A percentile compares a stretch with the other conserved stretches of the same genome.
These are phyloP conservation scores for Protomyces inundatus DNA, from an alignment of 1,139 yeast species.

Conservation along the genomic window DNA sequence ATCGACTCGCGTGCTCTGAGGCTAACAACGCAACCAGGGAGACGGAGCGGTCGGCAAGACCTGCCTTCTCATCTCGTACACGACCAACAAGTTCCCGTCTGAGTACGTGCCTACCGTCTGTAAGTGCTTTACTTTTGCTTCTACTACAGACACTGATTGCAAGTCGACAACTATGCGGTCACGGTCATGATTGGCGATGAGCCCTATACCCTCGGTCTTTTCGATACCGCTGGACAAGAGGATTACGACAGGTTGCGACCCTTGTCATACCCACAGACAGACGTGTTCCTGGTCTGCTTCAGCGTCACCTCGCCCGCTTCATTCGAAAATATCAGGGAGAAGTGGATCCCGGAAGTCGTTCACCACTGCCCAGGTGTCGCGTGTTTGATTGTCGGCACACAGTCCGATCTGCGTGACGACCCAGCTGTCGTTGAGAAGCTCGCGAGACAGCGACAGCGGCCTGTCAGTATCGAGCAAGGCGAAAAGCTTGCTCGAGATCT, in stretches of 20 bases:
- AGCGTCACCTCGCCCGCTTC: constrained; percentile 94
- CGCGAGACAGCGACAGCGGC: constrained; percentile 82
- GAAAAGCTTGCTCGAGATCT: constrained; percentile 88
- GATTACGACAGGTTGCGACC: constrained; percentile 97
- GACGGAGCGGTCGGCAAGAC: constrained; percentile 98
- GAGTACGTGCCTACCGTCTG: constrained; percentile 80
- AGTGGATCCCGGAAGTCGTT: constrained; percentile 97
- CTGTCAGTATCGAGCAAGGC: constrained; percentile 82
- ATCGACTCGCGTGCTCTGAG: too few relatives aligned
- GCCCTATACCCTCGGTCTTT: constrained; percentile 90
- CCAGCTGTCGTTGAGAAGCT: constrained; percentile 83
- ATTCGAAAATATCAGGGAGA: constrained; percentile 95
- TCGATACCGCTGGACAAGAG: constrained; percentile 98
- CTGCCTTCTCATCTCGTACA: constrained; percentile 81
- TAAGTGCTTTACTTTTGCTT: not conserved
- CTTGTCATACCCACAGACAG: constrained; percentile 91
- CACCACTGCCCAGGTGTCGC: constrained; percentile 99
- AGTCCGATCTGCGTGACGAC: constrained; percentile 89
- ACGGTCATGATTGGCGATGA: constrained; percentile 98
- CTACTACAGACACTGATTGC: not conserved
- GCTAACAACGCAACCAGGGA: constrained; percentile 50
- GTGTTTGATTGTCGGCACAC: constrained; percentile 92
- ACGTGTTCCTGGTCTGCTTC: constrained; percentile 89
- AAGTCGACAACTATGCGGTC: constrained; percentile 91
- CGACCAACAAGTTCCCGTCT: constrained; percentile 80